These are phyloP conservation scores for Viridothelium virens DNA, from an alignment of 495 filamentous ascomycete genomes.

Conservation along the genomic window DNA sequence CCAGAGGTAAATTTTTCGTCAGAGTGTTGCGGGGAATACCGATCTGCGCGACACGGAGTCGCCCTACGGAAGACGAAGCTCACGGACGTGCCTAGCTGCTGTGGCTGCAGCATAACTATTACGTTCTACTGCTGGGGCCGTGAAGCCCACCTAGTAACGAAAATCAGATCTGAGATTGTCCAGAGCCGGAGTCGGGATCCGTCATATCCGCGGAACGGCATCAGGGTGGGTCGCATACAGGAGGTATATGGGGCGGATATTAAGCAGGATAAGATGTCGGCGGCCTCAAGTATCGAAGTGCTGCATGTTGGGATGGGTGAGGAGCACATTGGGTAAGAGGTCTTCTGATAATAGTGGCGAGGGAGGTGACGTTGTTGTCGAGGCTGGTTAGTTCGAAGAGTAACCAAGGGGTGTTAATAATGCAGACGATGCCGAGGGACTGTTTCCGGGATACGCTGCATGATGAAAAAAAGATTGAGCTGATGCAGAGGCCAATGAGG, in stretches of 20 bases:
- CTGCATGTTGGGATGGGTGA: background rate
- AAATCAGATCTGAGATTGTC: no score
- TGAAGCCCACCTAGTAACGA: no score
- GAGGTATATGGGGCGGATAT: constrained; percentile 12
- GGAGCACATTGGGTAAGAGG: constrained; percentile 15
- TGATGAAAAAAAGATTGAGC: constrained; percentile 45
- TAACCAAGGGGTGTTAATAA: constrained; percentile 14
- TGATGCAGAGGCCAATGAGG: constrained; percentile 45
- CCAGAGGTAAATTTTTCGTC: background rate
- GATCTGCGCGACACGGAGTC: no score
- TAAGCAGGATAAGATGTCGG: constrained; percentile 11
- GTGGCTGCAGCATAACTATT: no score
- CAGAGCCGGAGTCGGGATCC: no score
- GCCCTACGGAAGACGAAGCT: no score
- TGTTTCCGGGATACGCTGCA: constrained; percentile 49
- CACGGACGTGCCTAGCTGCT: no score
- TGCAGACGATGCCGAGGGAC: constrained; percentile 14
- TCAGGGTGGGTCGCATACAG: constrained; percentile 17
- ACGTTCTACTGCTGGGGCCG: no score
- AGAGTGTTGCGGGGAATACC: no score
- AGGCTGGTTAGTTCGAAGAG: background rate
- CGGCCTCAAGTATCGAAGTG: constrained; percentile 17
- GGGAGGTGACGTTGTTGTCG: background rate
- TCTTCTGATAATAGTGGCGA: constrained; percentile 18
- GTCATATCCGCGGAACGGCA: background rate